Evolutionary conservation across 2,329 filamentous ascomycete species (phyloP).

Genomic region (Trichophyton verrucosum): DNA sequence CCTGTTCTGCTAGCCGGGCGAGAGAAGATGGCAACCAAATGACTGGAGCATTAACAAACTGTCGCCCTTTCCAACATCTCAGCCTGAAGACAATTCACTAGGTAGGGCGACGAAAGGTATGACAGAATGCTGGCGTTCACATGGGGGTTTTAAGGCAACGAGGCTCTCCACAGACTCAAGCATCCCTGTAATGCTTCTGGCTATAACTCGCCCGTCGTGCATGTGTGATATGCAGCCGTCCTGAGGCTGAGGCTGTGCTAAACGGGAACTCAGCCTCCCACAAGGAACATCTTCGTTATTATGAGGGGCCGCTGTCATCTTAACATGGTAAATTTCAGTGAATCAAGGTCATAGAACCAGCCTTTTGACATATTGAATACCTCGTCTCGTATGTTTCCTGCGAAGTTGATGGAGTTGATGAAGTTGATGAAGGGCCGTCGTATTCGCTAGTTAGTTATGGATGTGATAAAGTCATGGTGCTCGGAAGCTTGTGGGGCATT

Average conservation of each 20-base stretch:
- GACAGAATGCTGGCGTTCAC: not conserved
- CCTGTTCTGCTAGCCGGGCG: not conserved
- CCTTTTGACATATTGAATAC: too few species aligned
- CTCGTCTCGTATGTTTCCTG: too few species aligned
- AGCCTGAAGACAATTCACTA: not conserved
- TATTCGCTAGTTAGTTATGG: too few species aligned
- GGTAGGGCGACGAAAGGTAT: not conserved
- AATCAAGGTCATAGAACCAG: too few species aligned
- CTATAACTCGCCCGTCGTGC: not conserved
- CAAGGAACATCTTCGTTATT: too few species aligned
- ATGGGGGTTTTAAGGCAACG: not conserved
- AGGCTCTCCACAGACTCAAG: not conserved
- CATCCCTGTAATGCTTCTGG: not conserved
- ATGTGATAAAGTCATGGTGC: too few species aligned
- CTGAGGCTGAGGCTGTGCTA: constrained; percentile 2
- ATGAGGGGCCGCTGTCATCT: too few species aligned
- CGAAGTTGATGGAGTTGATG: too few species aligned
- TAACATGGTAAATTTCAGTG: too few species aligned
- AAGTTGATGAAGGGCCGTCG: too few species aligned
- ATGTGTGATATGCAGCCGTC: not conserved
- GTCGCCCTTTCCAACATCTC: not conserved
- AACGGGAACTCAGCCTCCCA: not conserved
- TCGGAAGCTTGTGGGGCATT: not conserved
- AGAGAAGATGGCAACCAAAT: not conserved
- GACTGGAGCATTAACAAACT: not conserved